Base-by-base conservation (phyloP, 441 rosid species). In the Manihot esculenta region DNA sequence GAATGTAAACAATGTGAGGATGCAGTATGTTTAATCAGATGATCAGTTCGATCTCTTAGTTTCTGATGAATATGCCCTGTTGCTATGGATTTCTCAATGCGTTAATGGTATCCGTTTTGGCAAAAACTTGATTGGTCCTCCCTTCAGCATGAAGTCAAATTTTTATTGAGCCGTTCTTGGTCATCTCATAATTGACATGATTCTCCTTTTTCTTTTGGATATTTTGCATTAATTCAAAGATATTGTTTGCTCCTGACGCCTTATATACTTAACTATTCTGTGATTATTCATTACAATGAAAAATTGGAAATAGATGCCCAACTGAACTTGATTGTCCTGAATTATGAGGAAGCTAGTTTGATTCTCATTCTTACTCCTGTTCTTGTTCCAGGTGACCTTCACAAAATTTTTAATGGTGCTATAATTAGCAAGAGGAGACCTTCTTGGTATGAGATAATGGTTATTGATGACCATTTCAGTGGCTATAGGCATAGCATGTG, bases 381-480 rank as follows among this genome's bases (percentile, higher is more conserved):
- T 33, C 45, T 53, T 21, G 50, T 45, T 62, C 64, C 68, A 62
- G 73, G 51, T 50, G 38, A 5, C 23, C 58, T 18, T n/a, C 51
- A 15, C 47, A 54, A 42, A 48, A 50, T n/a, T 47, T 38, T 35
- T 66, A 60, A 27, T 11, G 68, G 47, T 24, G 49, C n/a, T 44
- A 33, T 20, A 15, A 49, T 18, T 53, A 35, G 41, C 51, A 18
- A 58, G 70, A 33, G 64, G 35, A 63, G 30, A 38, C 67, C 35
- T 55, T 68, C 24, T 15, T 27, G 53, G 69, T 59, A 41, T 69
- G 56, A 59, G 30, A 47, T 51, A 18, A 60, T 72, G 72, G 45
- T 51, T 60, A 0, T 3, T 71, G 71, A 65, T 76, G 54, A 66
- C 69, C 27, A 15, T 69, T 70, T 74, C 64, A 69, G 75, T 74